Conservation (phyloP, 352 stramenopile species). For the Globisporangium rhizosaccharum region DNA sequence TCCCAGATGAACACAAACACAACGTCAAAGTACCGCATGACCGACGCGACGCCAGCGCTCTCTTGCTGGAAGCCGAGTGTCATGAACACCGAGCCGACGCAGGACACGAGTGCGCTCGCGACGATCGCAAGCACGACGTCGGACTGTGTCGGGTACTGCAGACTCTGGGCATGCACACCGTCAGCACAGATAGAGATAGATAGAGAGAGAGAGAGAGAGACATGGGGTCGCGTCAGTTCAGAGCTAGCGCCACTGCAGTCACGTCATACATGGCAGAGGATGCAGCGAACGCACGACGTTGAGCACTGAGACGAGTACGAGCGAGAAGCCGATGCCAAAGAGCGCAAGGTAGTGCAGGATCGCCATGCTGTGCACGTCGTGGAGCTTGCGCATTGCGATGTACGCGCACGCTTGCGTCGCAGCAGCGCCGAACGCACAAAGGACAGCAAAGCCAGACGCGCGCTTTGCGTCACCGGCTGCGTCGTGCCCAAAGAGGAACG, state of each 20-base stretch:
- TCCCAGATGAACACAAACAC: slow-evolving; percentile 61
- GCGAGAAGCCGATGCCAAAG: slow-evolving; percentile 24
- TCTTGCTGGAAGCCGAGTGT: slow-evolving; percentile 59
- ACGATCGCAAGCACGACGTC: slow-evolving; percentile 36
- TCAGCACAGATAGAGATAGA: not conserved
- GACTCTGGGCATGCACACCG: slow-evolving; percentile 7
- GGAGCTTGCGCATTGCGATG: slow-evolving; percentile 50
- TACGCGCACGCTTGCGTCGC: slow-evolving; percentile 41
- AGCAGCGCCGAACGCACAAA: slow-evolving; percentile 33
- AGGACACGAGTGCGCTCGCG: slow-evolving; percentile 35
- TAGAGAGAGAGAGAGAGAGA: too few relatives aligned
- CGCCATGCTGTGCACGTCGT: slow-evolving; percentile 23
- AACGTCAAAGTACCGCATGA: slow-evolving; percentile 71
- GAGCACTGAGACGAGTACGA: slow-evolving; percentile 23
- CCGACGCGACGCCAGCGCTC: slow-evolving; percentile 49
- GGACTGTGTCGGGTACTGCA: slow-evolving; percentile 18
- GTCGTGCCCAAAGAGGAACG: slow-evolving; percentile 33
- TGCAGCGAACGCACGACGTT: slow-evolving; percentile 19
- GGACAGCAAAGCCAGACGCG: slow-evolving; percentile 20
- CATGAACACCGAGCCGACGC: slow-evolving; percentile 45
- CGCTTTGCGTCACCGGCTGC: slow-evolving; percentile 12
- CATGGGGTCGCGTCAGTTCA: not conserved
- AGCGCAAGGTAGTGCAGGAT: slow-evolving; percentile 41
- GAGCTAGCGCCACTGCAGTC: not conserved
- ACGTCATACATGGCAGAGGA: too few relatives aligned